Evolutionary conservation across 2,329 filamentous ascomycete species (phyloP), one percentile per base, ranked within the genome.

Genomic region (Pyrenophora seminiperda): DNA sequence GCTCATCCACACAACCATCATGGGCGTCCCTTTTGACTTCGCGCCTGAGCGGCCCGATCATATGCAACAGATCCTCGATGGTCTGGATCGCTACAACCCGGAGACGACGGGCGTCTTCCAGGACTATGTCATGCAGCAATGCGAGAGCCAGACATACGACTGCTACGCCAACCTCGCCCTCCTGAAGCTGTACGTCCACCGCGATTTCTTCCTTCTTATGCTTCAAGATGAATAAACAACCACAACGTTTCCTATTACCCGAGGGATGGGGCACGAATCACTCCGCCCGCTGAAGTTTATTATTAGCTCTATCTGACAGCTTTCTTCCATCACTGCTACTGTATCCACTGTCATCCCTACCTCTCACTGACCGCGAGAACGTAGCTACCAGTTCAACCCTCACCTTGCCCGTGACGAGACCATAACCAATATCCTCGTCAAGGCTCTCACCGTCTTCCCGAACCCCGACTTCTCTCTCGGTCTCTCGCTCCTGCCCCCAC

Each of bases 221-320:
- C 66, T 62, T 45, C 65, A 82, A 90, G 89, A 95, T 92, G 90
- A 91, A 83, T 75, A 79, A 81, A 75, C 66, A 73, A 72, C 78
- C 85, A 77, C 77, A 88, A 95, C 90, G 91, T 96, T 96, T 95
- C 90, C 90, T 96, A 96, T 96, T 96, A 96, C 90, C 90, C 91
- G 95, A 77, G 76, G 77, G 78, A 75, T 77, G 78, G 78, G 76
- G 76, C 74, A 69, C 80, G 79, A 82, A 83, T 79, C 79, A 74
- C 76, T 80, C 76, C 74, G 58, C 75, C 76, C 75, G 70, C 75
- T 90, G 89, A 91, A 87, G 88, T 84, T 79, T 73, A 70, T 75
- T 82, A 85, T 86, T 87, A 87, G 83, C 82, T 87, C 80, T 86
- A 85, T 87, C 88, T 91, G 88, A 92, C 61, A 60, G 56, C 60